Conservation (phyloP, 1,284 basidiomycete genomes). For the Trametes versicolor region DNA sequence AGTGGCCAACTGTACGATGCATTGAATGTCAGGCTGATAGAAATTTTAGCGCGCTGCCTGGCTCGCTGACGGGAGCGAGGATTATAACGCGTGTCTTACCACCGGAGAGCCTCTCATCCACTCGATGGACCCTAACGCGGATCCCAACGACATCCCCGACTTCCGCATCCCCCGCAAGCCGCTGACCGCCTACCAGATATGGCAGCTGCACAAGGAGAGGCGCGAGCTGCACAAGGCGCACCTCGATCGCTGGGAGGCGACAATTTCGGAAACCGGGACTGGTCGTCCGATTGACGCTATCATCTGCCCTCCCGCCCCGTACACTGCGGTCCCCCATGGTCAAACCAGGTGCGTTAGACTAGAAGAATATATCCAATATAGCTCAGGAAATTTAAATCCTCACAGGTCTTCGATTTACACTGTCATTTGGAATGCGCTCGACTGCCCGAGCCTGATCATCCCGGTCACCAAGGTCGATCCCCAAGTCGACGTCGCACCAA, state of each 20-base stretch:
- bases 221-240: slow-evolving; percentile 57
- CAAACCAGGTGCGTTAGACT: slow-evolving; percentile 50
- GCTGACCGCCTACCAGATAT: slow-evolving; percentile 58
- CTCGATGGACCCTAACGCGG: slow-evolving; percentile 46
- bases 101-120: slow-evolving; percentile 46
- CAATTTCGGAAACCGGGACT: slow-evolving; percentile 57
- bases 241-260: slow-evolving; percentile 67
- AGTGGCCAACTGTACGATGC: background rate
- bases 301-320: slow-evolving; percentile 64
- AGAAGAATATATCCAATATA: background rate
- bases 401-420: slow-evolving; percentile 49
- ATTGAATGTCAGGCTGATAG: background rate
- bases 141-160: slow-evolving; percentile 33
- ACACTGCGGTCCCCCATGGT: slow-evolving; percentile 65
- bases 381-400: background rate
- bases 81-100: slow-evolving; percentile 51
- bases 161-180: slow-evolving; percentile 35
- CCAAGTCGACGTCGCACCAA: slow-evolving; percentile 53
- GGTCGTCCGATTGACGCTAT: slow-evolving; percentile 73
- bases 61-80: slow-evolving; percentile 54
- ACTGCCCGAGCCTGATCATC: slow-evolving; percentile 73
- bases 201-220: slow-evolving; percentile 63
- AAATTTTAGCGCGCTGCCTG: slow-evolving; percentile 50
- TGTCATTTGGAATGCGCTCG: slow-evolving; percentile 71
- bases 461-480: slow-evolving; percentile 72